These are phyloP conservation scores for Aphanomyces astaci DNA, from an alignment of 352 stramenopile species.

Conservation along the genomic window DNA sequence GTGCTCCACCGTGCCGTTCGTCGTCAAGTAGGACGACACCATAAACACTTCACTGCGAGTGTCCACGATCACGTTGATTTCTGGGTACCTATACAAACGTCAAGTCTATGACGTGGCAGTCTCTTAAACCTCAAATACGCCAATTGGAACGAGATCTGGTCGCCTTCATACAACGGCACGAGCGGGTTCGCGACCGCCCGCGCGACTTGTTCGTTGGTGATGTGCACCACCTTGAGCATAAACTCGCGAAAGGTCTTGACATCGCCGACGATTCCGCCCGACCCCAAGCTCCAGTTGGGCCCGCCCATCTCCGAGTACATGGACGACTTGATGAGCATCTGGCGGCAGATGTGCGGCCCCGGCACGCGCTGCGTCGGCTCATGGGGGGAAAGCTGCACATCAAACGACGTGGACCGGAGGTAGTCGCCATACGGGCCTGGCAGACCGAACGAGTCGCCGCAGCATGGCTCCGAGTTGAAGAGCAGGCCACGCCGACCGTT, in stretches of 20 bases:
- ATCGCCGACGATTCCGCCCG: conserved; percentile 12
- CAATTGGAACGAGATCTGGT: conserved; percentile 21
- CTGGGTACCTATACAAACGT: neutral
- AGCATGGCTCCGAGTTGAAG: conserved; percentile 15
- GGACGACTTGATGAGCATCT: neutral
- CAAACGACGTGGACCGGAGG: neutral
- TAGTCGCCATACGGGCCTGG: conserved; percentile 7
- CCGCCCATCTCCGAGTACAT: neutral
- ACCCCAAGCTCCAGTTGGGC: conserved; percentile 22
- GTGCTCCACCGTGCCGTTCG: neutral
- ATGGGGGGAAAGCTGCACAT: neutral
- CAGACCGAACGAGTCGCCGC: conserved; percentile 17
- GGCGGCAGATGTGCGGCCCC: conserved; percentile 3
- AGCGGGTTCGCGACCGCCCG: neutral
- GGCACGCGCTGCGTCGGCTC: neutral
- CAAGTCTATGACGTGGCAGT: neutral
- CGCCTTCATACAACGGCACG: neutral
- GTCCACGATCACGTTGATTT: conserved; percentile 14
- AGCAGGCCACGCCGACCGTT: neutral
- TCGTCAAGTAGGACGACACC: conserved; percentile 7
- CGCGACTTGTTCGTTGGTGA: neutral
- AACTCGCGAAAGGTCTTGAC: conserved; percentile 4
- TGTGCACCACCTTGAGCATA: neutral
- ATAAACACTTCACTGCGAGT: conserved; percentile 13
- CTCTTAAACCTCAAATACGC: neutral